phyloP scores from a whole-genome alignment of 116 monocot genomes.

The Phalaenopsis hybrid region DNA sequence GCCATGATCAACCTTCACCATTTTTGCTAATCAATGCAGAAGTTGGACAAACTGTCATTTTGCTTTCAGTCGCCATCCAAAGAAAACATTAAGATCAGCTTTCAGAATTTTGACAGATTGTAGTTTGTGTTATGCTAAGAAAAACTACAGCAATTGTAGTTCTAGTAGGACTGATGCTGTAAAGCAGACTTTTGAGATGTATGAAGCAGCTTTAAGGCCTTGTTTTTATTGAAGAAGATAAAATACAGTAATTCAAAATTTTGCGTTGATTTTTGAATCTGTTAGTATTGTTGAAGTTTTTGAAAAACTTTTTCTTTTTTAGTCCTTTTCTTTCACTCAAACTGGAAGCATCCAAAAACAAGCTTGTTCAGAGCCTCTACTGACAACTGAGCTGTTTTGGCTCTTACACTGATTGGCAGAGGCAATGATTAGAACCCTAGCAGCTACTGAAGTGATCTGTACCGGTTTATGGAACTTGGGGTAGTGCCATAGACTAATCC shows the following conservation, averaged over 20 bases:
- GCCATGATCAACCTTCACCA: background rate
- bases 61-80: conserved; percentile 1
- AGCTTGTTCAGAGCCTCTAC: background rate
- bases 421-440: background rate
- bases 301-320: background rate
- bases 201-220: too few species aligned
- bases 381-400: too few species aligned
- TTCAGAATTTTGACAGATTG: background rate
- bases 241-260: background rate
- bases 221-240: too few species aligned
- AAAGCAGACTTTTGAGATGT: background rate
- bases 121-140: background rate
- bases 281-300: background rate
- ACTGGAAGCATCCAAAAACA: background rate
- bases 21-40: background rate
- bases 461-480: background rate
- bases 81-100: background rate
- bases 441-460: background rate
- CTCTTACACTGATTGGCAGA: background rate
- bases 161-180: background rate
- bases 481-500: background rate
- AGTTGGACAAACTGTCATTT: background rate
- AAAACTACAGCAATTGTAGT: background rate
- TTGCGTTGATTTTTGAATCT: background rate
- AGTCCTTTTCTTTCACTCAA: background rate